Evolutionary conservation across 768 basidiomycete species (phyloP).

Genomic region (Boletus insuetus): DNA sequence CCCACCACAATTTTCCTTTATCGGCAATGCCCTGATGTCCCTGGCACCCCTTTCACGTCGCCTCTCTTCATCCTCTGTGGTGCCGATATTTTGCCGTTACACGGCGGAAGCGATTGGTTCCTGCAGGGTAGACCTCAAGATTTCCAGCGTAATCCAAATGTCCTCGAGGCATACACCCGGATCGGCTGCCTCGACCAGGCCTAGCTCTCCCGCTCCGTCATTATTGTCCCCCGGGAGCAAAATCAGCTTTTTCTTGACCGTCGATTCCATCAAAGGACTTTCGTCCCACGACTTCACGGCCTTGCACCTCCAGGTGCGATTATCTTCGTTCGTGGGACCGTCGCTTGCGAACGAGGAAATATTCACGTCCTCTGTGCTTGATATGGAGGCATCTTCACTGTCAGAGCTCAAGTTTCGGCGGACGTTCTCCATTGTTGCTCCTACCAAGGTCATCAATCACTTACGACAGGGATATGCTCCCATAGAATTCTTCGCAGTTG

Average conservation of each 20-base stretch:
- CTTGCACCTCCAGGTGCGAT: constrained; percentile 82
- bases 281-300: constrained; percentile 87
- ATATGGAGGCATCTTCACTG: constrained; percentile 67
- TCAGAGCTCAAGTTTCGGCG: constrained; percentile 84
- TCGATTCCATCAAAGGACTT: constrained; percentile 87
- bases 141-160: constrained; percentile 62
- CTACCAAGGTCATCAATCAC: constrained; percentile 69
- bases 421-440: constrained; percentile 74
- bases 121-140: constrained; percentile 82
- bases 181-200: constrained; percentile 66
- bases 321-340: constrained; percentile 83
- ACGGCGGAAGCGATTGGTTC: constrained; percentile 95
- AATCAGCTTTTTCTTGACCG: constrained; percentile 77
- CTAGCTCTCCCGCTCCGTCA: constrained; percentile 71
- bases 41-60: constrained; percentile 77
- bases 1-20: constrained; percentile 87
- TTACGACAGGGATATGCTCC: constrained; percentile 76
- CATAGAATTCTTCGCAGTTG: constrained; percentile 86
- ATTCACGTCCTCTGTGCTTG: constrained; percentile 70
- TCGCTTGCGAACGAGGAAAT: constrained; percentile 73
- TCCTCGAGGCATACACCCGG: constrained; percentile 57
- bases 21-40: constrained; percentile 83
- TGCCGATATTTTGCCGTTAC: constrained; percentile 91
- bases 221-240: constrained; percentile 73
- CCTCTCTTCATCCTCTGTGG: constrained; percentile 67